Conservation (phyloP, 139 green algal genomes). For the Raphidocelis subcapitata region DNA sequence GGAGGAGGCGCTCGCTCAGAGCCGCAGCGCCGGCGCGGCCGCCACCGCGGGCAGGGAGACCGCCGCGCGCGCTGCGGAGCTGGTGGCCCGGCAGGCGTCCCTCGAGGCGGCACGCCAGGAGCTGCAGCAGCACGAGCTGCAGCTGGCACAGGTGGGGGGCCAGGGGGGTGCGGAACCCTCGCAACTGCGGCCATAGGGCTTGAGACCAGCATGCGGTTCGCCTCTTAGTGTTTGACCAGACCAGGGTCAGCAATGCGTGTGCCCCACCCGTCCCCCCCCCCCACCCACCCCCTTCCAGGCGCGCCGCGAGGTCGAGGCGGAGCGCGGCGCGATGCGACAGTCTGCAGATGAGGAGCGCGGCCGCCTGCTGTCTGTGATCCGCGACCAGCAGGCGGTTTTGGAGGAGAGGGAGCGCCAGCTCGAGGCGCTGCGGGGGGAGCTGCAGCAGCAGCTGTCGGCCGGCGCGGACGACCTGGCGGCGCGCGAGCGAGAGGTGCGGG, state of each 20-base stretch:
- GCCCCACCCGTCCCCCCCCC: too few species aligned
- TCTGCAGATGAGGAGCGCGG: conserved; percentile 6
- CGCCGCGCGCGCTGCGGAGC: conserved; percentile 5
- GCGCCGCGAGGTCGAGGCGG: background rate
- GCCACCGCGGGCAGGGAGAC: background rate
- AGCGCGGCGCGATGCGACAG: background rate
- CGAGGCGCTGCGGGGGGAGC: conserved; percentile 16
- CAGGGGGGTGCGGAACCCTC: background rate
- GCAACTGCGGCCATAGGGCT: too few species aligned
- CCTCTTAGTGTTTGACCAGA: too few species aligned
- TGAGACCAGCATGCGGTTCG: background rate
- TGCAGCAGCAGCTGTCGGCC: conserved; percentile 9
- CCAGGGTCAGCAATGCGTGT: too few species aligned
- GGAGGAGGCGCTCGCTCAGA: background rate
- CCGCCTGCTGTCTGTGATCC: conserved; percentile 7
- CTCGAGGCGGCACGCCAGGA: conserved; percentile 12
- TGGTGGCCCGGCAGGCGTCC: conserved; percentile 9
- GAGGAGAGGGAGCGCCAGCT: conserved; percentile 25
- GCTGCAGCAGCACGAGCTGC: background rate
- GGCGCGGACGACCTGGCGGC: conserved; percentile 15
- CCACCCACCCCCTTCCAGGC: too few species aligned
- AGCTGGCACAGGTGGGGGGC: conserved; percentile 2
- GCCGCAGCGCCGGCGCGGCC: background rate
- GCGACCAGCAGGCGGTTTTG: conserved; percentile 1
- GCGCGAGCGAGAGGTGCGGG: conserved; percentile 6